Percentiles rank a stretch among this genome's conserved stretches.
Conservation (phyloP, 805 yeast species). For the Candida michaelii region DNA sequence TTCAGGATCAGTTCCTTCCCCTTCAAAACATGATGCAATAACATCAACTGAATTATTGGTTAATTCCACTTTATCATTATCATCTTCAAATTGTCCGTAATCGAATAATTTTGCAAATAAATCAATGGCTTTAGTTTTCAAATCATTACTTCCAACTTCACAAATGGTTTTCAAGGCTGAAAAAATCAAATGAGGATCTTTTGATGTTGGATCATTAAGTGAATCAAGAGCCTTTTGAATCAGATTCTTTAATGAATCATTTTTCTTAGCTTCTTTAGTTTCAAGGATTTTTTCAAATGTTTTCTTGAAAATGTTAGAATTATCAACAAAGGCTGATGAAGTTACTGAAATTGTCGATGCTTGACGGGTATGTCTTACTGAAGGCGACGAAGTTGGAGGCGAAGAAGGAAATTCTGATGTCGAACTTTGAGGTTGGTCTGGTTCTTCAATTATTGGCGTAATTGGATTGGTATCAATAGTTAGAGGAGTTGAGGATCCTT, state of each 20-base stretch:
- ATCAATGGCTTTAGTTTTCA: slow-evolving; percentile 76
- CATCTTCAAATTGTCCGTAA: slow-evolving; percentile 71
- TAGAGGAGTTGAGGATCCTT: neutral
- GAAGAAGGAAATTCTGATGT: slow-evolving; percentile 7
- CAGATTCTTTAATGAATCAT: slow-evolving; percentile 37
- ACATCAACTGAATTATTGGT: slow-evolving; percentile 84
- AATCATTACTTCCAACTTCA: slow-evolving; percentile 61
- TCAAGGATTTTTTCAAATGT: slow-evolving; percentile 58
- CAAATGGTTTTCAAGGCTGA: slow-evolving; percentile 78
- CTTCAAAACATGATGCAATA: slow-evolving; percentile 81
- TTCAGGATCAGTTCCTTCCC: slow-evolving; percentile 87
- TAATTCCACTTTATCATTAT: slow-evolving; percentile 54
- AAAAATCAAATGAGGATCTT: slow-evolving; percentile 57
- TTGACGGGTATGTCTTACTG: slow-evolving; percentile 17
- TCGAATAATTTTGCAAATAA: slow-evolving; percentile 85
- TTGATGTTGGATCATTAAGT: slow-evolving; percentile 38
- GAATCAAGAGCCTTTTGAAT: slow-evolving; percentile 44
- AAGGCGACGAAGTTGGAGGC: slow-evolving; percentile 11
- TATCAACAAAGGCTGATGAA: slow-evolving; percentile 23
- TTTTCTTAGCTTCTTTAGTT: slow-evolving; percentile 62
- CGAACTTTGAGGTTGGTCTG: slow-evolving; percentile 5
- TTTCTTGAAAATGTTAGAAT: slow-evolving; percentile 40
- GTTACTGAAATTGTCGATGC: slow-evolving; percentile 17
- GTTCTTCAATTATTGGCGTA: slow-evolving; percentile 14
- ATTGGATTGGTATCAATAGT: slow-evolving; percentile 2